Evolutionary conservation across 1,284 basidiomycete genomes (phyloP).

Genomic region (Austropuccinia psidii): DNA sequence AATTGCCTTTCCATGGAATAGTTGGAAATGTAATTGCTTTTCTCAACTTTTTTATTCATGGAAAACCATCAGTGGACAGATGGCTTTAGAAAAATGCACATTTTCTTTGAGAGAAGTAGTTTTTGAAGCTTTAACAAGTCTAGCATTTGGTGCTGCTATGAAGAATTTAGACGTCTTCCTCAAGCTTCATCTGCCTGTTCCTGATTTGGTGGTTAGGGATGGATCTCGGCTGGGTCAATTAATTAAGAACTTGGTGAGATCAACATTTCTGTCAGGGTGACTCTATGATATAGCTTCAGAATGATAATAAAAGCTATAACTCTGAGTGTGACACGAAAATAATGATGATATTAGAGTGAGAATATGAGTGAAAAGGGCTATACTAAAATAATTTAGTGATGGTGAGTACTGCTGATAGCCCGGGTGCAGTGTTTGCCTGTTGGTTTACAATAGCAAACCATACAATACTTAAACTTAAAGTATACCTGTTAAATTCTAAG

Average conservation of each 20-base stretch:
- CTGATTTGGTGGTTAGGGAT: slow-evolving; percentile 7
- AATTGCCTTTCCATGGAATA: background rate
- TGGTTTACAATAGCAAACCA: too few species aligned
- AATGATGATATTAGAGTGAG: too few species aligned
- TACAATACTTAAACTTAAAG: too few species aligned
- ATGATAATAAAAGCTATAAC: too few species aligned
- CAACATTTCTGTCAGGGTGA: too few species aligned
- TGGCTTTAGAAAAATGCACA: slow-evolving; percentile 6
- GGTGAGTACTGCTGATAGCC: too few species aligned
- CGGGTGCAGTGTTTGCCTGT: too few species aligned
- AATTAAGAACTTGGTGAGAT: slow-evolving; percentile 5
- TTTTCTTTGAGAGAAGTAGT: slow-evolving; percentile 9
- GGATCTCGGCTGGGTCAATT: slow-evolving; percentile 8
- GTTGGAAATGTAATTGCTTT: background rate
- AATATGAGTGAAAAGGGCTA: too few species aligned
- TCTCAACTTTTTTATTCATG: background rate
- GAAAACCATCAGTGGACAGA: background rate
- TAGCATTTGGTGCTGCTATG: slow-evolving; percentile 6
- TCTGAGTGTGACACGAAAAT: too few species aligned
- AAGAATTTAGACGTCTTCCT: slow-evolving; percentile 10
- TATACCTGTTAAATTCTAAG: too few species aligned
- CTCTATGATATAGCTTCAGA: too few species aligned
- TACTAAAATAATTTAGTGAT: too few species aligned
- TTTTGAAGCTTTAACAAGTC: slow-evolving; percentile 14
- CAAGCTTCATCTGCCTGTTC: slow-evolving; percentile 12